phyloP scores from a whole-genome alignment of 768 basidiomycete species.

The Punctularia strigosozonata region DNA sequence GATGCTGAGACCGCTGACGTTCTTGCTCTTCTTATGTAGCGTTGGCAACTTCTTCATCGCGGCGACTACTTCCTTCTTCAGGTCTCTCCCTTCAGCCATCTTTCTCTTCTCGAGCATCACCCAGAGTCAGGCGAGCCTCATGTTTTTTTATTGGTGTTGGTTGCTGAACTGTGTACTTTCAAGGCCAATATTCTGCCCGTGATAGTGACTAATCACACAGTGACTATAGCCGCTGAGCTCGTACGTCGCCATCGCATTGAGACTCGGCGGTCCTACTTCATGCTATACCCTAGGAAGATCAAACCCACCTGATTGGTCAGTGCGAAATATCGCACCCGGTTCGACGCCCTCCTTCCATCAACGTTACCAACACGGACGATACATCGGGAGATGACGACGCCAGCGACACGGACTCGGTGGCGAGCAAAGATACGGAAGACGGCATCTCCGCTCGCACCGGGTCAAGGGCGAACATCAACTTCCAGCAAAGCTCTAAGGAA shows the following conservation, averaged over 20 bases:
- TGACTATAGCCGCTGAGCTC: conserved; percentile 89
- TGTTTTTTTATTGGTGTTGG: conserved; percentile 5
- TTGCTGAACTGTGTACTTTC: conserved; percentile 6
- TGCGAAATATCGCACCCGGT: conserved; percentile 91
- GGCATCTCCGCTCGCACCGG: no score
- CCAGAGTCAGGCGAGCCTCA: conserved; percentile 45
- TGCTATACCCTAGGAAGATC: conserved; percentile 43
- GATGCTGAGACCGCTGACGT: background rate
- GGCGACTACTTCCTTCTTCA: conserved; percentile 81
- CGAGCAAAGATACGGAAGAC: conserved; percentile 44
- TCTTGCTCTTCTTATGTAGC: no score
- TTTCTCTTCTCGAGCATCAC: conserved; percentile 91
- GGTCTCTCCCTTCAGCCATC: conserved; percentile 86
- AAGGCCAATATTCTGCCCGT: conserved; percentile 79
- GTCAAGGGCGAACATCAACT: conserved; percentile 48
- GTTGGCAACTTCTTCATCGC: conserved; percentile 90
- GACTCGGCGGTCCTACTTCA: background rate
- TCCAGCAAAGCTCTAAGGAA: conserved; percentile 41
- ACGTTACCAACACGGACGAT: background rate
- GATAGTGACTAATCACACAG: conserved; percentile 88
- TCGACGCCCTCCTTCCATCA: conserved; percentile 9
- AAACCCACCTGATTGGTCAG: conserved; percentile 73
- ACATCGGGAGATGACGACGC: conserved; percentile 6
- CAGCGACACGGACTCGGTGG: conserved; percentile 26
- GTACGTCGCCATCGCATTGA: conserved; percentile 23